These are phyloP conservation scores for Tribonema minus DNA, from an alignment of 108 stramenopile species.

Conservation along the genomic window DNA sequence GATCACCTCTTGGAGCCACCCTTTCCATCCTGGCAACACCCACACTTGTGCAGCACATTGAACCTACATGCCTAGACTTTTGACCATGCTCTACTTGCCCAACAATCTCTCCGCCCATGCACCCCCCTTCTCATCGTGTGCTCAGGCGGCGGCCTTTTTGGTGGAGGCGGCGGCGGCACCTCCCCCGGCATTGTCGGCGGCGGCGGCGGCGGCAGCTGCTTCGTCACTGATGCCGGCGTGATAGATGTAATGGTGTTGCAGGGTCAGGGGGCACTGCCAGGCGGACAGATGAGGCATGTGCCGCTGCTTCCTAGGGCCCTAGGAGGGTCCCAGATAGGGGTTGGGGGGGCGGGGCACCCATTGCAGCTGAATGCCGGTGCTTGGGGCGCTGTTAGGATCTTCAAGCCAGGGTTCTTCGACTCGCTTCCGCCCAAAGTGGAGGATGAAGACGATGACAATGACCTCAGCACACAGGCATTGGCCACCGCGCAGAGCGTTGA, in stretches of 20 bases:
- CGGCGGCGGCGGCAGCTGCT: slow-evolving; percentile 59
- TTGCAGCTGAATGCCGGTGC: neutral
- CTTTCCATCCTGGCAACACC: no score
- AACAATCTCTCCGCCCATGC: no score
- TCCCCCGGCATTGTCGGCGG: slow-evolving; percentile 61
- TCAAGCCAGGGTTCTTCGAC: slow-evolving; percentile 34
- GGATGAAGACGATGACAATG: neutral
- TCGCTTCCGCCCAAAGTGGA: slow-evolving; percentile 4
- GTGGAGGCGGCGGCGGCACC: slow-evolving; percentile 62
- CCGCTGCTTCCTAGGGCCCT: neutral
- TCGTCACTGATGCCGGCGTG: slow-evolving; percentile 20
- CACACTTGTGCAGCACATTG: no score
- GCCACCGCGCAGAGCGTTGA: no score
- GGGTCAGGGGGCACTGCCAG: slow-evolving; percentile 48
- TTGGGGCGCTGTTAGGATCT: neutral
- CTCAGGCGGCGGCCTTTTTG: slow-evolving; percentile 48
- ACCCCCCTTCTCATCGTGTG: no score
- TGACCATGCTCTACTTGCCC: neutral
- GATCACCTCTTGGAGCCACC: no score
- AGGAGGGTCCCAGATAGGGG: no score
- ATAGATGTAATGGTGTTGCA: slow-evolving; percentile 38
- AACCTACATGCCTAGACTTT: no score
- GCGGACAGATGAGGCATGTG: slow-evolving; percentile 11
- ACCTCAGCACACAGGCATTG: no score
- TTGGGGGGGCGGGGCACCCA: neutral